Conservation (phyloP, 2,329 filamentous ascomycete species). For the Monilinia aucupariae region DNA sequence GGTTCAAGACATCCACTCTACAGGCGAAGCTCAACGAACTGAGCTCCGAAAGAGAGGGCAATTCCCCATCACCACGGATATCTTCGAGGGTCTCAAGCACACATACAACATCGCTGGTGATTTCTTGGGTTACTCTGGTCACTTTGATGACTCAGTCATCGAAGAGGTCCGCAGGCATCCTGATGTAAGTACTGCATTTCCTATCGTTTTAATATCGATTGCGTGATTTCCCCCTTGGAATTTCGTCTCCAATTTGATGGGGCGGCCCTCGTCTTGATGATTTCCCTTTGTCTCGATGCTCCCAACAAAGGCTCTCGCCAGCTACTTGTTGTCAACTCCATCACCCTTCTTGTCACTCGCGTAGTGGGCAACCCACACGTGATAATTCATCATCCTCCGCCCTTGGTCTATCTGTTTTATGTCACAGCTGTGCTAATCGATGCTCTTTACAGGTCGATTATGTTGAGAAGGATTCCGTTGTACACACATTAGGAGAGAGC, state of each 20-base stretch:
- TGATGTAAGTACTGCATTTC: constrained; percentile 67
- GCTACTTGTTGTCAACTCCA: background rate
- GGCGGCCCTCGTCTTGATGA: background rate
- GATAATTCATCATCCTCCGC: constrained; percentile 18
- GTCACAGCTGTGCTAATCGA: constrained; percentile 22
- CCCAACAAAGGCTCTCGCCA: background rate
- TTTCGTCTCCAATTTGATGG: constrained; percentile 7
- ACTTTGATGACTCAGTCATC: constrained; percentile 90
- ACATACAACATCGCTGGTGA: constrained; percentile 84
- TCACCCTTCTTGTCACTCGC: background rate
- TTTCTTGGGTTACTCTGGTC: constrained; percentile 88
- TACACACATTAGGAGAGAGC: constrained; percentile 66
- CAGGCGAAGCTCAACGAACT: constrained; percentile 62
- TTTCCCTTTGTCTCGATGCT: background rate
- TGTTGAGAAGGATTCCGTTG: constrained; percentile 89
- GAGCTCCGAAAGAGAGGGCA: constrained; percentile 90
- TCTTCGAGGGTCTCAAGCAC: constrained; percentile 87
- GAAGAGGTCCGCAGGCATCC: constrained; percentile 92
- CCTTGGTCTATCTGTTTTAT: background rate
- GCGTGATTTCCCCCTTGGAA: constrained; percentile 1
- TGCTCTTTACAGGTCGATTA: constrained; percentile 70
- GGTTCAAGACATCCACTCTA: constrained; percentile 78
- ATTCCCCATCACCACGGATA: constrained; percentile 59
- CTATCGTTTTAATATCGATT: background rate
- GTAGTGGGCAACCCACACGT: constrained; percentile 24